Base-by-base conservation (phyloP, 2,329 filamentous ascomycete genomes). In the Cladophialophora carrionii region DNA sequence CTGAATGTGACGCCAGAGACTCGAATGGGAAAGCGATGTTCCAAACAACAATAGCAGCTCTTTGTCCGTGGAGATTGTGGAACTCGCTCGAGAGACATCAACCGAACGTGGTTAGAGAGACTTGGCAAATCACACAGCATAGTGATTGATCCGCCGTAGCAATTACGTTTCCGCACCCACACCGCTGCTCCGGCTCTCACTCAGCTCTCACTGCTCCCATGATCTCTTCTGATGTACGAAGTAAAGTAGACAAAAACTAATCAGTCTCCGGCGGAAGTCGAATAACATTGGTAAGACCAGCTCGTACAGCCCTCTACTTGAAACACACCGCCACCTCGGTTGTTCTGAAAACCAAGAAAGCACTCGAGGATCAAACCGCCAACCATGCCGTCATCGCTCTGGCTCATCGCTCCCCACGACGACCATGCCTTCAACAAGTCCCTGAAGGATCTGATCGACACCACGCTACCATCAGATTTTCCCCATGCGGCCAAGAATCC, bases 401-500 rank as follows among this genome's bases (percentile, higher is more conserved):
- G 66, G 66, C 60, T 68, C 34, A 61, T 68, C 54, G 29, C 61
- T 4, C 61, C 61, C n/a, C 43, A 48, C 17, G 66, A 66, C 22
- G 64, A 64, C 49, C 32, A 66, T 24, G 32, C 63, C 12, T 68
- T 68, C 64, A 68, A 59, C 66, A 68, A 64, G 24, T 60, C 60
- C 17, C 24, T 65, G 10, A 41, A 61, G 37, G 63, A 66, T 10
- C 66, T 68, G 5, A 68, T 68, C 61, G 12, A 32, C 10, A 57
- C 34, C 31, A 68, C 66, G 4, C 32, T 68, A 14, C 66, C 66
- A 8, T 66, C 63, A 3, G 41, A 68, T 43, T 68, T 66, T 43
- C 56, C 61, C 6, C 46, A 62, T 17, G 24, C 48, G 17, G 52
- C 62, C 37, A 64, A 64, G 32, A 53, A 46, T 60, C 61, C 57